phyloP scores from a whole-genome alignment of 768 basidiomycete genomes.

The Suillus decipiens region DNA sequence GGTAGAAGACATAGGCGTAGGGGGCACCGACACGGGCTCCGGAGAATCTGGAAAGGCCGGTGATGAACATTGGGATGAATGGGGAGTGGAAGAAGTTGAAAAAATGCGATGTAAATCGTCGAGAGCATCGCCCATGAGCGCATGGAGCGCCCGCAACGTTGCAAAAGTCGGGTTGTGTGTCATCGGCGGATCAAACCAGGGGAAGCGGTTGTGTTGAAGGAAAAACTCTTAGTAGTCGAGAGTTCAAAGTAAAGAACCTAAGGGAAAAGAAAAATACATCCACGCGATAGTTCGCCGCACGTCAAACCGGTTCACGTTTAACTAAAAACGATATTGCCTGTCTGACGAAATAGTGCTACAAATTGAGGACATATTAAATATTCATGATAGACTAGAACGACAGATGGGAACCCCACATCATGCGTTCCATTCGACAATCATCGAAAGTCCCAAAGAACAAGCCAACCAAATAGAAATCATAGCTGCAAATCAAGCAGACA shows the following conservation, averaged over 20 bases:
- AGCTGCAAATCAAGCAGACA: background rate
- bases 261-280: background rate
- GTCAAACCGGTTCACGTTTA: background rate
- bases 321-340: background rate
- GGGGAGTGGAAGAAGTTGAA: conserved; percentile 25
- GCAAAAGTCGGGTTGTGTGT: conserved; percentile 57
- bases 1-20: conserved; percentile 32
- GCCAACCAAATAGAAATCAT: background rate
- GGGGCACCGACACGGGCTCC: conserved; percentile 29
- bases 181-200: conserved; percentile 9
- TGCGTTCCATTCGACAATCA: conserved; percentile 2
- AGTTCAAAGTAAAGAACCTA: background rate
- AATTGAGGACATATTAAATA: background rate
- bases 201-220: background rate
- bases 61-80: conserved; percentile 20
- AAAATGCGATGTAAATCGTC: conserved; percentile 69
- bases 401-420: background rate
- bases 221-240: background rate
- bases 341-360: background rate
- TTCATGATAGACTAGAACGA: background rate
- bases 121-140: conserved; percentile 67
- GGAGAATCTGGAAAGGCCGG: conserved; percentile 30
- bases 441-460: background rate
- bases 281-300: background rate
- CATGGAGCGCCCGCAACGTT: conserved; percentile 61